Conservation (phyloP, 768 basidiomycete species). For the Lactarius deliciosus region DNA sequence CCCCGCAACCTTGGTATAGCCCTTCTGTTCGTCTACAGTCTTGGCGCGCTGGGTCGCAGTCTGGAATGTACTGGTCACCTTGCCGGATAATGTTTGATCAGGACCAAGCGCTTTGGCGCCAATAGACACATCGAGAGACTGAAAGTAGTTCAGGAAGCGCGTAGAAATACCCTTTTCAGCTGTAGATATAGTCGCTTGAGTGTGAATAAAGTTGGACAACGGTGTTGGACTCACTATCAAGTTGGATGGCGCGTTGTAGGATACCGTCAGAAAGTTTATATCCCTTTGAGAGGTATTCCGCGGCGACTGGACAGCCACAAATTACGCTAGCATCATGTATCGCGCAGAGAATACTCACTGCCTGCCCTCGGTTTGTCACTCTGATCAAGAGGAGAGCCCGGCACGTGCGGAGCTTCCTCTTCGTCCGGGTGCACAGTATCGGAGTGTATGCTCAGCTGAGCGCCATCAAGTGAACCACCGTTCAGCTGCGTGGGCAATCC, state of each 20-base stretch:
- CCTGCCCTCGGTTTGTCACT: conserved; percentile 89
- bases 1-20: conserved; percentile 62
- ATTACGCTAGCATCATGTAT: neutral
- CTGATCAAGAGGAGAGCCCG: conserved; percentile 59
- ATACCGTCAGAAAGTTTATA: conserved; percentile 79
- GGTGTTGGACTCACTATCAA: conserved; percentile 52
- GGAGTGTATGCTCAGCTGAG: conserved; percentile 67
- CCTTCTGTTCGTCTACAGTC: conserved; percentile 80
- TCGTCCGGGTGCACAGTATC: conserved; percentile 61
- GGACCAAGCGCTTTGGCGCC: conserved; percentile 74
- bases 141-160: conserved; percentile 79
- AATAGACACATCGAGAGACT: conserved; percentile 64
- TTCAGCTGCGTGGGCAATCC: conserved; percentile 48
- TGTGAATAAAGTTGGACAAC: neutral
- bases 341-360: conserved; percentile 47
- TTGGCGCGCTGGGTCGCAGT: conserved; percentile 68
- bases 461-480: conserved; percentile 74
- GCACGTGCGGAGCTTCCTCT: conserved; percentile 42
- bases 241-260: conserved; percentile 75
- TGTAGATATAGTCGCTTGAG: conserved; percentile 31
- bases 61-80: conserved; percentile 62
- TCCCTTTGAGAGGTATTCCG: conserved; percentile 91
- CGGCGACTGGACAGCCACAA: conserved; percentile 57
- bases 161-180: conserved; percentile 86
- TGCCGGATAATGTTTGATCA: conserved; percentile 76